phyloP scores from a whole-genome alignment of 352 stramenopile species.

The Globisporangium cederbergense region DNA sequence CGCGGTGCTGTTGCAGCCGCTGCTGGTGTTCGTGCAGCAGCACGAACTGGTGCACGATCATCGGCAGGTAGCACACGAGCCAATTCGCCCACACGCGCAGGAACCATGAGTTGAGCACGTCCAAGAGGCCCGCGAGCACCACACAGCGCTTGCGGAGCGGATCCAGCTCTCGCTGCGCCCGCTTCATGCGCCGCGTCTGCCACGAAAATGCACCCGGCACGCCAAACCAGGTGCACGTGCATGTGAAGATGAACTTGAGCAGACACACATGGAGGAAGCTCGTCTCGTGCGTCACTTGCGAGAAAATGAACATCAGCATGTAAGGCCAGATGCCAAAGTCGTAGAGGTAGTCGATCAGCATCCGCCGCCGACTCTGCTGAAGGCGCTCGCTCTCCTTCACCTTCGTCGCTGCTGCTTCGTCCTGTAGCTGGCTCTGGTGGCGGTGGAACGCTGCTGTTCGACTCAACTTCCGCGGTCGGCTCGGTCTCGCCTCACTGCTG shows the following conservation, averaged over 20 bases:
- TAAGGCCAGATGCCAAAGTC: conserved; percentile 76
- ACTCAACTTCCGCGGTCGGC: background rate
- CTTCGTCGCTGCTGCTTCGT: background rate
- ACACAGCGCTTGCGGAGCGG: conserved; percentile 49
- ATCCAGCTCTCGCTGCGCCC: conserved; percentile 33
- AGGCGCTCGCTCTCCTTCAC: conserved; percentile 7
- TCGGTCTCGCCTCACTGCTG: conserved; percentile 4
- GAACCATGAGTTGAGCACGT: conserved; percentile 61
- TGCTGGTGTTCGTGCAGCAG: conserved; percentile 15
- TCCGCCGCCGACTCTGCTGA: conserved; percentile 10
- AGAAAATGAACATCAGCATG: conserved; percentile 54
- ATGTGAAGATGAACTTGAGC: conserved; percentile 74
- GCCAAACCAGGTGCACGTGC: conserved; percentile 60
- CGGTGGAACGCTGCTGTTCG: conserved; percentile 14
- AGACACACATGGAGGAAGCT: conserved; percentile 44
- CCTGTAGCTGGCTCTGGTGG: conserved; percentile 4
- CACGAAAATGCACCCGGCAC: conserved; percentile 55
- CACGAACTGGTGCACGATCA: conserved; percentile 21
- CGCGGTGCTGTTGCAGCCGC: background rate
- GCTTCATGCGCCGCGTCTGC: conserved; percentile 53
- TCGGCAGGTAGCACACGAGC: conserved; percentile 44
- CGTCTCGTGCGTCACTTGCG: conserved; percentile 31
- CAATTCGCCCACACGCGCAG: conserved; percentile 57
- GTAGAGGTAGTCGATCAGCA: conserved; percentile 61
- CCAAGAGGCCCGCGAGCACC: conserved; percentile 44